These are phyloP conservation scores for Ballota nigra DNA, from an alignment of 257 asterid genomes.

Conservation along the genomic window DNA sequence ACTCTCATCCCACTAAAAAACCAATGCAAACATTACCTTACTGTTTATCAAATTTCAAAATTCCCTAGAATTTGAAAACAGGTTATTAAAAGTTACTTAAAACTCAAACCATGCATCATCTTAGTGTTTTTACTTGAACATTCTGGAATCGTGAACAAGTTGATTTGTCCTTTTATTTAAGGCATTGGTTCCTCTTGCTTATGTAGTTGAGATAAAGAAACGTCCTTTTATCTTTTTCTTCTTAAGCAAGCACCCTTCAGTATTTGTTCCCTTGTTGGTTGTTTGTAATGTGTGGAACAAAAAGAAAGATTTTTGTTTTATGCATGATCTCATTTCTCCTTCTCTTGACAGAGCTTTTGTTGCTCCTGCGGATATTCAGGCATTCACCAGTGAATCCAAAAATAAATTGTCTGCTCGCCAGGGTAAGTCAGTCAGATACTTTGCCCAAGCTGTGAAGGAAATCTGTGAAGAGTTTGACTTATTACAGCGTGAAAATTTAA, in stretches of 20 bases:
- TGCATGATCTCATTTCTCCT: constrained; percentile 18
- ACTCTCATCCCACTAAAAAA: no score
- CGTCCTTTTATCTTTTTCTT: constrained; percentile 1
- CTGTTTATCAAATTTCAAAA: no score
- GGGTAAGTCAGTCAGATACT: constrained; percentile 58
- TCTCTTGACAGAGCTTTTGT: constrained; percentile 78
- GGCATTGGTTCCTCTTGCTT: constrained; percentile 6
- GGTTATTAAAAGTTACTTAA: no score
- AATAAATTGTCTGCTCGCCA: constrained; percentile 61
- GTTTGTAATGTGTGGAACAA: not conserved
- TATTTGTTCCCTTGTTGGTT: constrained; percentile 5
- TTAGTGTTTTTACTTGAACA: not conserved
- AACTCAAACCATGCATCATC: no score
- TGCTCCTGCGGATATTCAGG: constrained; percentile 84
- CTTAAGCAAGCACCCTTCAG: constrained; percentile 6
- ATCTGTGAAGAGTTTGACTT: constrained; percentile 74
- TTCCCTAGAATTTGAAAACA: no score
- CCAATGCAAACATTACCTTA: no score
- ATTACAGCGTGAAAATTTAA: constrained; percentile 45
- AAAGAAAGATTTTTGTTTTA: constrained; percentile 7
- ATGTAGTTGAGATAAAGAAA: not conserved
- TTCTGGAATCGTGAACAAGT: not conserved
- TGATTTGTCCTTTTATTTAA: not conserved
- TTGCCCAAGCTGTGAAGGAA: constrained; percentile 76
- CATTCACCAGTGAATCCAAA: constrained; percentile 67